phyloP scores from a whole-genome alignment of 441 rosid species.

The Metrosideros polymorpha region DNA sequence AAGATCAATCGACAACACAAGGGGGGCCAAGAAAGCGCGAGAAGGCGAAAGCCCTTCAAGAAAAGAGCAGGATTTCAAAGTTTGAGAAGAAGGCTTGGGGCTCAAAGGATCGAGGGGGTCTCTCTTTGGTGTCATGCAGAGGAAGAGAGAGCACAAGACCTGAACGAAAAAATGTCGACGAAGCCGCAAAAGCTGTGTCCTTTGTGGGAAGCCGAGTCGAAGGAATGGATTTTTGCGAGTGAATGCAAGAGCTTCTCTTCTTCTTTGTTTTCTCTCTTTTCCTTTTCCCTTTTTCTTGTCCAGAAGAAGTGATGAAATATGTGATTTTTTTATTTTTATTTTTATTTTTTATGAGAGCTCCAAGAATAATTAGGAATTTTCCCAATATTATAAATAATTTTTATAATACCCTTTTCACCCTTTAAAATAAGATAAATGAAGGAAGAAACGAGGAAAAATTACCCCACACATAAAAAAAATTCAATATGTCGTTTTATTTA shows the following conservation, averaged over 20 bases:
- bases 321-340: background rate
- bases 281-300: background rate
- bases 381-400: background rate
- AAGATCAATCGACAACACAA: background rate
- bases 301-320: background rate
- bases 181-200: background rate
- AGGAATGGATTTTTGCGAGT: background rate
- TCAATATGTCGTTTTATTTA: too few relatives aligned
- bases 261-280: background rate
- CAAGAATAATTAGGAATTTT: background rate
- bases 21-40: constrained; percentile 19
- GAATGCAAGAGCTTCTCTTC: background rate
- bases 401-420: background rate
- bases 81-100: background rate
- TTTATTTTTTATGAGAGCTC: background rate
- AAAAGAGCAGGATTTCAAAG: background rate
- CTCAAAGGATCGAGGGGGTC: background rate
- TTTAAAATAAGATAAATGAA: background rate
- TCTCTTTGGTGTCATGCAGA: background rate
- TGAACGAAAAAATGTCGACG: background rate
- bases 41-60: constrained; percentile 11
- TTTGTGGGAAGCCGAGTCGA: background rate
- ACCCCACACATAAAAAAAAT: background rate
- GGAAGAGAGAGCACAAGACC: background rate
- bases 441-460: background rate